Evolutionary conservation across 768 basidiomycete genomes (phyloP), one percentile per base, ranked within the genome.

Genomic region (Filobasidium wieringae): DNA sequence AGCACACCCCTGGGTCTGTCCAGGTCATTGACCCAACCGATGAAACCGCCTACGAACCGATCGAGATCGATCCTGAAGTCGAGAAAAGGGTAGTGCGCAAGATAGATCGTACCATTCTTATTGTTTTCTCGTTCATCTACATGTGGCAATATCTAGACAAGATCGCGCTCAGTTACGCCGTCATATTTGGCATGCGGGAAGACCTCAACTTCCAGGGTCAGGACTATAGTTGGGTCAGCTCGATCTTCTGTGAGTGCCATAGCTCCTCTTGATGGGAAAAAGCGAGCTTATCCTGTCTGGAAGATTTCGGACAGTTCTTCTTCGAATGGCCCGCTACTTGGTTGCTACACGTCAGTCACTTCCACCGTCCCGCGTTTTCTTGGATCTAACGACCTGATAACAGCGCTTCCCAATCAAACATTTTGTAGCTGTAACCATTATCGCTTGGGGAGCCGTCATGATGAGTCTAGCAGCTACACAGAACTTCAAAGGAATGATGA

Each of bases 1-100:
- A 11, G 7, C 15, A 2, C 8, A 9, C 2, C 3, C 24, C 17
- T 7, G 41, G 41, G n/a, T 36, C 17, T n/a, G 34, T 53, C 17
- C n/a, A n/a, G n/a, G n/a, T n/a, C n/a, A n/a, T n/a, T n/a, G n/a
- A n/a, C n/a, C n/a, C n/a, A n/a, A n/a, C n/a, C n/a, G n/a, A 24
- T 24, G 52, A 53, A 37, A 33, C 32, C 52, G 31, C 31, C 6
- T 19, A 14, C 22, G 27, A 15, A 5, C 31, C 31, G 15, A 37
- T 53, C 47, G 47, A 41, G 0, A 62, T 62, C 36, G 61, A 63
- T 32, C 58, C 61, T 2, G 54, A 0, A 1, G 34, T 59, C 17
- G 61, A 63, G 40, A 32, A 32, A 6, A 57, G 61, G 14, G 58
- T 63, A 15, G 33, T 54, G 2, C 61, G 61, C 49, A 63, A 59